phyloP scores from a whole-genome alignment of 352 stramenopile species.

The Peronospora tabacina region DNA sequence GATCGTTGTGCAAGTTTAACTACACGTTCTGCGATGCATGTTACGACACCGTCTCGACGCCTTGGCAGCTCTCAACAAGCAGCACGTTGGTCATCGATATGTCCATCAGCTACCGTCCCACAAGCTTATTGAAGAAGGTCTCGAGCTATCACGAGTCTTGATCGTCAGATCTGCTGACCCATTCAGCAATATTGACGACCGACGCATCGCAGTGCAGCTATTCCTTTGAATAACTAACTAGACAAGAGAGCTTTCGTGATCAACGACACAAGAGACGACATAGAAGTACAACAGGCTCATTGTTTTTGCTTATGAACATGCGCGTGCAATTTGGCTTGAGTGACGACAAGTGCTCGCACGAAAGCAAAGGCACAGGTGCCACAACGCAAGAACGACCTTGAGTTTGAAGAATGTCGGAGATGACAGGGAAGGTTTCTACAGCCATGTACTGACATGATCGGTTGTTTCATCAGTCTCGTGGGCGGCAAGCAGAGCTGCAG shows the following conservation, averaged over 20 bases:
- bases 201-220: slow-evolving; percentile 68
- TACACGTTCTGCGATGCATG: slow-evolving; percentile 93
- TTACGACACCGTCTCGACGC: slow-evolving; percentile 68
- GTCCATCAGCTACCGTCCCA: no score
- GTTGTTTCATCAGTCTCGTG: slow-evolving; percentile 15
- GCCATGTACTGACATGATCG: slow-evolving; percentile 19
- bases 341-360: background rate
- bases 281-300: slow-evolving; percentile 28
- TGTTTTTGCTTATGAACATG: slow-evolving; percentile 20
- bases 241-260: slow-evolving; percentile 20
- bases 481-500: slow-evolving; percentile 13
- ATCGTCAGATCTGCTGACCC: slow-evolving; percentile 64
- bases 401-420: slow-evolving; percentile 8
- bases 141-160: slow-evolving; percentile 27
- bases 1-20: slow-evolving; percentile 20
- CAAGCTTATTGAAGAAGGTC: no score
- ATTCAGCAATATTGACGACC: slow-evolving; percentile 83
- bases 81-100: no score
- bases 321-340: slow-evolving; percentile 12
- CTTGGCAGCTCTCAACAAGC: slow-evolving; percentile 33
- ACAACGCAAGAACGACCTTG: slow-evolving; percentile 10
- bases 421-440: slow-evolving; percentile 14
- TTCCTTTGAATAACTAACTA: slow-evolving; percentile 76
- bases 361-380: slow-evolving; percentile 1
- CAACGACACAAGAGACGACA: slow-evolving; percentile 1